These are phyloP conservation scores for Phytophthora fragariae DNA, from an alignment of 352 stramenopile species.

Conservation along the genomic window DNA sequence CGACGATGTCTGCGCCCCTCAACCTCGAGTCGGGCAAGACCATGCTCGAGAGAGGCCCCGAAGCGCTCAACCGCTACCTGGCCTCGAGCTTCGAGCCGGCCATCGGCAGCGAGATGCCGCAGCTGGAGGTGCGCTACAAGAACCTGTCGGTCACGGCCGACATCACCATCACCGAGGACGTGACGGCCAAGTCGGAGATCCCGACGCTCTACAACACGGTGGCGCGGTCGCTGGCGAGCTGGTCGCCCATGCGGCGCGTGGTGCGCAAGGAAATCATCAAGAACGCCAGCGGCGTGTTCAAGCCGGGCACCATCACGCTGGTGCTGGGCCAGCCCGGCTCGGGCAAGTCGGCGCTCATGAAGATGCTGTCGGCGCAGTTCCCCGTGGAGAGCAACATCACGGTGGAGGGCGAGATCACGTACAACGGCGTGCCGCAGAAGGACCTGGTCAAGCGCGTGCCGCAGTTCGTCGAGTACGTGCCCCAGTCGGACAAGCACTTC, in stretches of 20 bases:
- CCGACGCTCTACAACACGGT: slow-evolving; percentile 52
- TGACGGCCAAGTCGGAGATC: slow-evolving; percentile 29
- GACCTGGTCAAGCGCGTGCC: slow-evolving; percentile 27
- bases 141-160: slow-evolving; percentile 52
- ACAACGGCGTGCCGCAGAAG: slow-evolving; percentile 22
- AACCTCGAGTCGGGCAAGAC: slow-evolving; percentile 28
- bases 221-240: slow-evolving; percentile 9
- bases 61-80: slow-evolving; percentile 34
- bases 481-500: slow-evolving; percentile 37
- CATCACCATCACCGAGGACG: slow-evolving; percentile 30
- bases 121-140: slow-evolving; percentile 59
- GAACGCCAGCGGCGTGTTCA: slow-evolving; percentile 28
- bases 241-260: slow-evolving; percentile 29
- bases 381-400: slow-evolving; percentile 27
- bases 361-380: slow-evolving; percentile 35
- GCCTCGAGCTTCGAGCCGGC: slow-evolving; percentile 41
- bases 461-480: slow-evolving; percentile 39
- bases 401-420: slow-evolving; percentile 30
- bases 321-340: slow-evolving; percentile 13
- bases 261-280: slow-evolving; percentile 41
- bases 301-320: slow-evolving; percentile 6
- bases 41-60: slow-evolving; percentile 32
- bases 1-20: slow-evolving; percentile 1
- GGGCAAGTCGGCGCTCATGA: slow-evolving; percentile 32
- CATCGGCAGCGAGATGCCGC: slow-evolving; percentile 47